Base-by-base conservation (phyloP, 371 early-diverging fungal genomes). In the Coemansia sp. region DNA sequence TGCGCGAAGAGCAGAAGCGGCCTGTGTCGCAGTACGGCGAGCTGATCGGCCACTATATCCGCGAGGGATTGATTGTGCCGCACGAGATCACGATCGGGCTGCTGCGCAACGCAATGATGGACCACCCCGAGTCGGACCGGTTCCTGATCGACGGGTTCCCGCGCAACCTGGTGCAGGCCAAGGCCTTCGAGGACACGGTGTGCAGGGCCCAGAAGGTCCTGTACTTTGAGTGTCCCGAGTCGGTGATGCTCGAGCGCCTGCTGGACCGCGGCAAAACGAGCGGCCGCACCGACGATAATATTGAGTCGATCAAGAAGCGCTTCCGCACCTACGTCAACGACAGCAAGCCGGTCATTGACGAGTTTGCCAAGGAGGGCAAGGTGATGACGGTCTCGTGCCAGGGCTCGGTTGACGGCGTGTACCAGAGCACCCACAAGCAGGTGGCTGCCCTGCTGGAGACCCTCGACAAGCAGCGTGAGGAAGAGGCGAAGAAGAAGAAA, bases 121-220 rank as follows among this genome's bases (percentile, higher is more conserved):
- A 80, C 55, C 87, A 83, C 55, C 79, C 80, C 31, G 82, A 83
- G 31, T 79, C 81, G 54, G 78, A 81, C n/a, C 80, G 90, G 45
- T 98, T 98, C 81, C 77, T 97, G 70, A 87, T 97, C 57, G 99
- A 98, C 65, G 99, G 97, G 0, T 98, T 97, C 87, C 99, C 99
- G 10, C 82, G 98, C 30, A 87, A 90, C 70, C 83, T 97, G 85
- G 96, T 93, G 62, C 99, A 98, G 80, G 96, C 94, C 7, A 58
- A 87, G 64, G 87, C 89, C 62, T 98, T 98, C 79, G 97, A 98
- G 83, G 87, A 92, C 67, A 83, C 82, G 32, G 93, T 93, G 65
- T 75, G 86, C 67, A 16, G 36, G 53, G 55, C 69, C 20, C 49
- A 60, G 41, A 49, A 65, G 63, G 90, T 92, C 0, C 80, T 98